Percentiles rank a stretch among this genome's conserved stretches.
phyloP scores from a whole-genome alignment of 768 basidiomycete genomes.

The Suillus fuscotomentosus region DNA sequence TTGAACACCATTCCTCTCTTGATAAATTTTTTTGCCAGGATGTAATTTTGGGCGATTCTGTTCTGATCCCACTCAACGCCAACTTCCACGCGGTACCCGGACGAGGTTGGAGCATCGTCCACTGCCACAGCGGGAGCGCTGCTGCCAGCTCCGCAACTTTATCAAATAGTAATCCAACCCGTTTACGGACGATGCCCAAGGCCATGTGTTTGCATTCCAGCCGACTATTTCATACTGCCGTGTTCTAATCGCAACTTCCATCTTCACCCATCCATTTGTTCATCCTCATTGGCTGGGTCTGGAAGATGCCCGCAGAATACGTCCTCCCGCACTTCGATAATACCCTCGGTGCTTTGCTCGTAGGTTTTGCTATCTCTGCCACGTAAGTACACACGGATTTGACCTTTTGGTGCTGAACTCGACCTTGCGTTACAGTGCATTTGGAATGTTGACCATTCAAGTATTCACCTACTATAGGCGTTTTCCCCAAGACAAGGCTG shows the following conservation, averaged over 20 bases:
- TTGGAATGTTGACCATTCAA: slow-evolving; percentile 55
- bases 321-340: slow-evolving; percentile 30
- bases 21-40: neutral
- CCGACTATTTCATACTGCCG: neutral
- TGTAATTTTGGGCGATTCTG: neutral
- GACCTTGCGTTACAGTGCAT: slow-evolving; percentile 37
- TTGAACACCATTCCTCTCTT: neutral
- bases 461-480: slow-evolving; percentile 52
- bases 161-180: slow-evolving; percentile 10
- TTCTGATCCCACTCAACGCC: neutral
- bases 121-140: slow-evolving; percentile 3
- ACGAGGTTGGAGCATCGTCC: neutral
- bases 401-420: neutral
- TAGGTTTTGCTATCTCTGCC: slow-evolving; percentile 55
- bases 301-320: slow-evolving; percentile 15
- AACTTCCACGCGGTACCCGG: neutral
- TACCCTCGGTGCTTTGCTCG: slow-evolving; percentile 60
- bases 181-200: slow-evolving; percentile 5
- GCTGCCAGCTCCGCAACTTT: slow-evolving; percentile 5
- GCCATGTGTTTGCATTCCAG: slow-evolving; percentile 10
- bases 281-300: neutral
- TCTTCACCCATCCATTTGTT: slow-evolving; percentile 2
- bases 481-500: slow-evolving; percentile 50
- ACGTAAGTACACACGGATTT: slow-evolving; percentile 20
- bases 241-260: neutral